Conservation (phyloP, 2,329 filamentous ascomycete genomes). For the Coniochaeta pulveracea region DNA sequence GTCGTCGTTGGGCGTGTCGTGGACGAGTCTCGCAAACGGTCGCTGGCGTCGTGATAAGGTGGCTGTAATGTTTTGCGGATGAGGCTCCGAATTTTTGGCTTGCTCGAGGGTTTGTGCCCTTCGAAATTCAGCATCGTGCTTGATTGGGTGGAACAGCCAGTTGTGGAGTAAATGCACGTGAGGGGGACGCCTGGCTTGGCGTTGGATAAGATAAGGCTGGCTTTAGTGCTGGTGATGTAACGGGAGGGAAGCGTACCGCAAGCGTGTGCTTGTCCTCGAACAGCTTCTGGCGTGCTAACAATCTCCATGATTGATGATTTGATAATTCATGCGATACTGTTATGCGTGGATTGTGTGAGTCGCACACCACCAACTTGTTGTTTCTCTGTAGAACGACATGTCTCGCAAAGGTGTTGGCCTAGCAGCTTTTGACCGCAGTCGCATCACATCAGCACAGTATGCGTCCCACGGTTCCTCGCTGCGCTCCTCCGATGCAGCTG, state of each 20-base stretch:
- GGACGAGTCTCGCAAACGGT: slow-evolving; percentile 2
- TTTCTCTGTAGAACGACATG: too few species aligned
- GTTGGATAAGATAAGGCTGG: neutral
- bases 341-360: too few species aligned
- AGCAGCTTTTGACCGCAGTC: slow-evolving; percentile 77
- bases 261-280: too few species aligned
- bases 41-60: slow-evolving; percentile 4
- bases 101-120: slow-evolving; percentile 3
- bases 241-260: too few species aligned
- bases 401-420: slow-evolving; percentile 79
- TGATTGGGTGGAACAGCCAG: slow-evolving; percentile 1
- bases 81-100: neutral
- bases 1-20: slow-evolving; percentile 2
- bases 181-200: slow-evolving; percentile 1
- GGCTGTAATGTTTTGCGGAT: slow-evolving; percentile 2
- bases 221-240: slow-evolving; percentile 5
- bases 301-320: neutral
- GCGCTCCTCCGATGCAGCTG: slow-evolving; percentile 72
- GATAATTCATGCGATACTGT: too few species aligned
- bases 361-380: too few species aligned
- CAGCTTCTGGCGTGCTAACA: too few species aligned
- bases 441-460: slow-evolving; percentile 78
- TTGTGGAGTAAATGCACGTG: neutral
- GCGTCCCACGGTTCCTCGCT: slow-evolving; percentile 80
- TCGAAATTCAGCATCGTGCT: neutral